A percentile compares a stretch with the other conserved stretches of the same genome.
phyloP scores from a whole-genome alignment of 1,139 yeast genomes.

The Pichia cactophila region DNA sequence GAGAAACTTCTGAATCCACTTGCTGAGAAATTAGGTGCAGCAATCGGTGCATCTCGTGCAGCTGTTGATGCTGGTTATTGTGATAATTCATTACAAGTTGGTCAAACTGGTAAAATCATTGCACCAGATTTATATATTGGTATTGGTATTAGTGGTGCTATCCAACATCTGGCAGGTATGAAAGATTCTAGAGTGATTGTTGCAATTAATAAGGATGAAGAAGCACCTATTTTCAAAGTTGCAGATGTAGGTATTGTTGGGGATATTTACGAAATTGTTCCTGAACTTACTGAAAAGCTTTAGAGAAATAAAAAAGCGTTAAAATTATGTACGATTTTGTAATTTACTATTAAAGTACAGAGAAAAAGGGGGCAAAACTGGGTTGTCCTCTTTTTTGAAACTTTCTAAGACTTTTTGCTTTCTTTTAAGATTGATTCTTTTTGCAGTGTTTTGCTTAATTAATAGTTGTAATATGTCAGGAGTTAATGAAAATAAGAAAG shows the following conservation, averaged over 20 bases:
- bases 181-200: constrained; percentile 91
- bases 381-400: neutral
- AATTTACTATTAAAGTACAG: neutral
- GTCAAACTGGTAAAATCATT: constrained; percentile 96
- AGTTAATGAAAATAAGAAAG: neutral
- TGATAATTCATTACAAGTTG: constrained; percentile 95
- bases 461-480: neutral
- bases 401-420: neutral
- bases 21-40: constrained; percentile 81
- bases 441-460: too few relatives aligned
- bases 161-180: constrained; percentile 98
- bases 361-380: neutral
- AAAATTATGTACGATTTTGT: neutral
- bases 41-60: constrained; percentile 96
- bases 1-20: constrained; percentile 72
- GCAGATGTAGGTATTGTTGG: constrained; percentile 90
- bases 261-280: constrained; percentile 77
- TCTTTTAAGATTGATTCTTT: neutral
- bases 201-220: constrained; percentile 90
- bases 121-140: constrained; percentile 95
- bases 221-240: constrained; percentile 86
- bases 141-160: constrained; percentile 93
- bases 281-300: constrained; percentile 76
- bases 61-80: constrained; percentile 96
- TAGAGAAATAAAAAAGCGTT: constrained; percentile 15